Percentiles rank a stretch among this genome's conserved stretches.
These are phyloP conservation scores for Paramarasmius palmivorus DNA, from an alignment of 1,284 basidiomycete species.

Conservation along the genomic window DNA sequence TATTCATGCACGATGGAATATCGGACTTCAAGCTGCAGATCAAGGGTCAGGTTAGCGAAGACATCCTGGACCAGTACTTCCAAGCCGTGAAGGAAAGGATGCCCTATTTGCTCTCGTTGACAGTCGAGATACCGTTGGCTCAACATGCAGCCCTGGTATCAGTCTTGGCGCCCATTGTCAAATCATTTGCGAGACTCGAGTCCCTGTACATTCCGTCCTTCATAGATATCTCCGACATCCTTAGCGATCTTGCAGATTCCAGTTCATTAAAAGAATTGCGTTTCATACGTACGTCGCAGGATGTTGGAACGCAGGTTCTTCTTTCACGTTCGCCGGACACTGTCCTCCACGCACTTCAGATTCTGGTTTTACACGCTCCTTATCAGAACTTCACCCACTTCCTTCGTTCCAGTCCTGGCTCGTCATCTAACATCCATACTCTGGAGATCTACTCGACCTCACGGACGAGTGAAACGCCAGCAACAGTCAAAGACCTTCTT, in stretches of 20 bases:
- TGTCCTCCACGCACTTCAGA: background rate
- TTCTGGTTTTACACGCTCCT: background rate
- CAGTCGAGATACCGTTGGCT: background rate
- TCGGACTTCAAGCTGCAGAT: background rate
- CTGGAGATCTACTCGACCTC: background rate
- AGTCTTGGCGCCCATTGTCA: background rate
- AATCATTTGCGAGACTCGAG: background rate
- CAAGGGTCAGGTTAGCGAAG: background rate
- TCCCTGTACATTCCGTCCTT: background rate
- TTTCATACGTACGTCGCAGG: background rate
- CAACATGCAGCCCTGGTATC: background rate
- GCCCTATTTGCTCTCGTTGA: background rate
- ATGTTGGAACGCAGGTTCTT: background rate
- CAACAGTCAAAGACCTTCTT: background rate
- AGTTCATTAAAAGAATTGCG: background rate
- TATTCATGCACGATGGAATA: conserved; percentile 1
- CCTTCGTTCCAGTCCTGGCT: background rate
- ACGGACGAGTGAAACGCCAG: background rate
- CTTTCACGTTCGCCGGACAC: background rate
- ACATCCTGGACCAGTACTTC: background rate
- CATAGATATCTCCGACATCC: background rate
- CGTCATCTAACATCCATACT: background rate
- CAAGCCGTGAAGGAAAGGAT: background rate
- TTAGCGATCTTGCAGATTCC: background rate
- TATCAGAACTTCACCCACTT: background rate